Evolutionary conservation across 257 asterid species (phyloP), one percentile per base, ranked within the genome.

Genomic region (Lithospermum erythrorhizon): DNA sequence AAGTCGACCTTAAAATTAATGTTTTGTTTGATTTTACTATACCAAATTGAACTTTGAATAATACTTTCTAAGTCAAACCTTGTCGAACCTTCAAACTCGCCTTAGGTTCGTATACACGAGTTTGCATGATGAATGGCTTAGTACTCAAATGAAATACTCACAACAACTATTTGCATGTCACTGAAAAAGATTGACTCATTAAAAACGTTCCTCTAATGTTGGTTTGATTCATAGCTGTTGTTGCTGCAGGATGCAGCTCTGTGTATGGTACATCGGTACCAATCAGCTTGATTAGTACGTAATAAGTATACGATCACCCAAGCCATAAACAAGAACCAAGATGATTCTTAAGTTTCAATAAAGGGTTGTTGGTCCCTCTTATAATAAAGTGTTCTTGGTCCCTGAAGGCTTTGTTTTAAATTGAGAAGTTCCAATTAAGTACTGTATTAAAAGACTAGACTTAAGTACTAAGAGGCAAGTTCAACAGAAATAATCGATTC

Each of bases 261-360:
- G 30, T 22, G 65, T 61, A 57, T 67, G 80, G 82, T 72, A n/a
- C n/a, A n/a, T n/a, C n/a, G n/a, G n/a, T n/a, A 68, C 77, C 70
- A 59, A 53, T 18, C 27, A 55, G 32, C 67, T 61, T 57, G 59
- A 16, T 55, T 18, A 19, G 49, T 56, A 65, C 57, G 21, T 48
- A 1, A 13, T 35, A 35, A 35, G 9, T 64, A 47, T 64, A 57
- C 53, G 57, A 59, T 37, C 32, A 37, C 67, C 64, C 71, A 70
- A 14, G 5, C 49, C 17, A 14, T 2, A 14, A 11, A 51, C 48
- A 18, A 8, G 47, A 29, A 57, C 13, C 58, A 62, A 63, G 69
- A 73, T 55, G 62, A 73, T 61, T 65, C 65, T 60, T 64, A 76
- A 74, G 79, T 76, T 73, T 71, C 75, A 73, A 69, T 70, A 56